Base-by-base conservation (phyloP, 2,329 filamentous ascomycete species). In the Metarhizium guizhouense region DNA sequence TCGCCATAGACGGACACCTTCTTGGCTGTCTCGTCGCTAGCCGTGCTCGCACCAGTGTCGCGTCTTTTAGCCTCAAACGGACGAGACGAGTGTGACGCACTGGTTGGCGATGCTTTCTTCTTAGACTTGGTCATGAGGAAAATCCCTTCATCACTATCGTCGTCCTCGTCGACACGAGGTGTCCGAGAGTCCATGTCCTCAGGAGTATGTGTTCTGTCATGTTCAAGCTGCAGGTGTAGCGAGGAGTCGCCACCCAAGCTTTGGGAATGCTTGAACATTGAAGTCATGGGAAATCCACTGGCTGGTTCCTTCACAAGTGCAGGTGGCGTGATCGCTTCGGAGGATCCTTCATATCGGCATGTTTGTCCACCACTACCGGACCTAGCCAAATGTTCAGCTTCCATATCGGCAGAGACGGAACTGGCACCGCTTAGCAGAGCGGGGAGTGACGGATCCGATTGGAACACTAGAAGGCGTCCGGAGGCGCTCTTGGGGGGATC, bases 21-120 rank as follows among this genome's bases (percentile, higher is more conserved):
- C 70, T 84, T 85, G 43, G 83, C 83, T 47, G 83, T 86, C 61
- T 85, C 83, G 1, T 80, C 83, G 64, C 82, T 85, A 36, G 77
- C 79, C 32, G 81, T 78, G 60, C 80, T 84, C 1, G 78, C 79
- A 61, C 83, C 82, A 54, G 82, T 85, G 60, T 82, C 80, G 36
- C 83, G 76, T 56, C 82, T 74, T 57, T 71, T 72, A 2, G 75
- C 69, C 49, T 70, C 70, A 53, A 71, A 71, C 34, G 67, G 69
- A 14, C 68, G 52, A 57, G 61, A 40, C 36, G 63, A 54, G 5
- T 56, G 40, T 6, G 52, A 55, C 53, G 34, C 62, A 18, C 43
- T 56, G 14, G 54, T 56, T 32, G 63, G 59, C 6, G 60, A 58
- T 25, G 68, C 65, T 57, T 74, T 74, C 64, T 76, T 81, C 64